Base-by-base conservation (phyloP, 2,329 filamentous ascomycete species). In the Trichoderma simmonsii region DNA sequence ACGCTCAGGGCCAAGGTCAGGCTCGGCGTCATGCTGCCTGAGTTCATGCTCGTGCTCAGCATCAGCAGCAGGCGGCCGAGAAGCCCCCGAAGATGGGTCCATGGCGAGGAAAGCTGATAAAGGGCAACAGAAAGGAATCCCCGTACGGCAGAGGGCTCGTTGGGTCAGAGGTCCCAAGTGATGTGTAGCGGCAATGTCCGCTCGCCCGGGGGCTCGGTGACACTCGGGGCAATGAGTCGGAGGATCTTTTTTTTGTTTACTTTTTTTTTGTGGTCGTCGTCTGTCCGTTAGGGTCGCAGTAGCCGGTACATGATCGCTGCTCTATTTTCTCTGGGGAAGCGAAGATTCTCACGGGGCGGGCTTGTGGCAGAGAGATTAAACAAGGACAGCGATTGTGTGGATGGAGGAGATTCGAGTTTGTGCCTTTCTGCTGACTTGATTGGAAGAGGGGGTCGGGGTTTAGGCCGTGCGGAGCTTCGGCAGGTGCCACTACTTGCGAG, bases 21-120 rank as follows among this genome's bases (percentile, higher is more conserved):
- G 56, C 56, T 34, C 56, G 56, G 56, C 56, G 28, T 67, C 51
- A 56, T 59, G 51, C 32, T 67, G 51, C 32, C 57, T 21, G 32
- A 15, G 51, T 14, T 67, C 28, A 34, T 24, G 65, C 56, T 70
- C 59, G 43, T 51, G 57, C 57, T 30, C 59, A 28, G 68, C 65
- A 64, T 56, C 34, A 54, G 64, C 67, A 51, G 61, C 48, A 70
- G 77, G 74, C 73, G 79, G 75, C 78, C 79, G 78, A 81, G 78
- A 74, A 80, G 77, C 72, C 75, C 76, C 79, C 80, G 79, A 77
- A 48, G 77, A 77, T 72, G 76, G 77, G 74, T 78, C 78, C 77
- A 78, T 79, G 66, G 75, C 56, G 32, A 70, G 48, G 43, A 62
- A 62, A 57, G 51, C 57, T 69, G 18, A 43, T n/a, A 43, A 36